Percentiles rank a stretch among this genome's conserved stretches.
Conservation (phyloP, 352 stramenopile species). For the Globisporangium sylvaticum region DNA sequence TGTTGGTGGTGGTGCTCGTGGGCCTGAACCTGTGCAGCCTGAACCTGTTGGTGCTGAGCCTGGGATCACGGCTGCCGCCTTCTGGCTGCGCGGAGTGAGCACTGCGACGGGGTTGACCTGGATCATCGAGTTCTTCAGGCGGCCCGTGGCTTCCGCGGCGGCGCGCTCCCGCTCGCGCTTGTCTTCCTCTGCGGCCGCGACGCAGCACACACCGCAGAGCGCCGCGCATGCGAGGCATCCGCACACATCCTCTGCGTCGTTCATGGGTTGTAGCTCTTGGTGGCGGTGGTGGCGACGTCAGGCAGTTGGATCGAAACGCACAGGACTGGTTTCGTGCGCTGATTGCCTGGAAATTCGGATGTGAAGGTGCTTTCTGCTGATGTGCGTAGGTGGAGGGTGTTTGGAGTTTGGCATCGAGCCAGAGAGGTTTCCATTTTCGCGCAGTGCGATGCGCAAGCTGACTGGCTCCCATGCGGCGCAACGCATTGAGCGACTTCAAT, state of each 20-base stretch:
- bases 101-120: constrained; percentile 66
- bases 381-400: background rate
- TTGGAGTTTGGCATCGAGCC: background rate
- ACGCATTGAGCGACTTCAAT: background rate
- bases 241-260: constrained; percentile 72
- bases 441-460: background rate
- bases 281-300: background rate
- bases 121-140: constrained; percentile 56
- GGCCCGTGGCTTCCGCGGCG: constrained; percentile 23
- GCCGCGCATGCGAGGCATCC: constrained; percentile 66
- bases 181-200: constrained; percentile 74
- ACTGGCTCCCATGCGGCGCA: background rate
- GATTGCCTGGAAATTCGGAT: constrained; percentile 4
- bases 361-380: background rate
- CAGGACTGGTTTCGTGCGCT: background rate
- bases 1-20: constrained; percentile 19
- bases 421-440: constrained; percentile 8
- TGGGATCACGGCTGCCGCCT: constrained; percentile 17
- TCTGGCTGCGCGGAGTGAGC: constrained; percentile 34
- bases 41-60: background rate
- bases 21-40: constrained; percentile 15
- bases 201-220: constrained; percentile 73
- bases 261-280: constrained; percentile 35
- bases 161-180: constrained; percentile 71
- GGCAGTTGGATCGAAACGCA: background rate